Base-by-base conservation (phyloP, 495 filamentous ascomycete species). In the Neurospora intermedia region DNA sequence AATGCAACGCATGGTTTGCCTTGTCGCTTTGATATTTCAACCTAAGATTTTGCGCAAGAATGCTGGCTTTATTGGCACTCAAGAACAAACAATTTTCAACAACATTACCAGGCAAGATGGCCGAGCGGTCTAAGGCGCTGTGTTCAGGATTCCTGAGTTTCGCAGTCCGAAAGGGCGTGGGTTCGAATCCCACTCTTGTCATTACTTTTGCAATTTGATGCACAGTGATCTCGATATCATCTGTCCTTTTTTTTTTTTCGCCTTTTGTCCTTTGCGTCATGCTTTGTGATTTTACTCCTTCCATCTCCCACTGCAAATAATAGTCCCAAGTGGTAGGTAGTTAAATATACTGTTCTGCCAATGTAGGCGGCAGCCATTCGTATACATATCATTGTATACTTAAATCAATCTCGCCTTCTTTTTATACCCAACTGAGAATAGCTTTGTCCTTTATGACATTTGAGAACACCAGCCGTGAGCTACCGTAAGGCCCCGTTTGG, bases 151-250 rank as follows among this genome's bases (percentile, higher is more conserved):
- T 39, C 69, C 46, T 54, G 46, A 54, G 20, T 23, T 6, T 54
- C 46, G 46, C 46, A 54, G 46, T 54, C 46, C 46, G 46, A 54
- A 72, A 74, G 73, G 73, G 71, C 73, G 69, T 72, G 70, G 71
- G 73, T 74, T 74, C 73, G 73, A 74, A 72, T 74, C 73, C 71
- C 70, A 72, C 71, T 72, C 70, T 74, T 70, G 73, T 70, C 73
- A 74, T 46, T 16, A 11, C 48, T 59, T 31, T 59, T 31, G n/a
- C n/a, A n/a, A 20, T 46, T 42, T 39, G 38, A 39, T 39, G 38
- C 39, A 40, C 39, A 9, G 7, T 40, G 7, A 40, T 41, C 10
- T 41, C 9, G 15, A 43, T 7, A 16, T 16, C 42, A 48, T 11
- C 5, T 20, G 9, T 48, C 10, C 23, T 9, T 48, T 48, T 48